Evolutionary conservation across 768 basidiomycete species (phyloP), one percentile per base, ranked within the genome.

Genomic region (Mycena filopes): DNA sequence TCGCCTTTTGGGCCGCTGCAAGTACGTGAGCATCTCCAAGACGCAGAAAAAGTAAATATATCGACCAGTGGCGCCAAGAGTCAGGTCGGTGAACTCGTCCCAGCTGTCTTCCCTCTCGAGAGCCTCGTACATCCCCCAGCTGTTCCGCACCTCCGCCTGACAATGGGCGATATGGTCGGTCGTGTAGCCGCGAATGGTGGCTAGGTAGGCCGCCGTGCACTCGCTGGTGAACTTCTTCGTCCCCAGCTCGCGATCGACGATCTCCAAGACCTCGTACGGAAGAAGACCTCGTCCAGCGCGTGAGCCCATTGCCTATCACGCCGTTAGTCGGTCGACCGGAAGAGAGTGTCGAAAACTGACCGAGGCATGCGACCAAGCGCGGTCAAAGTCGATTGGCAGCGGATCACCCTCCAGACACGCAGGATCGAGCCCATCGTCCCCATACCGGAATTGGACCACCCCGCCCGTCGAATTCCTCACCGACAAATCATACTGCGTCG

Each of bases 351-450:
- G 41, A 40, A 10, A 31, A 72, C 84, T 71, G 74, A 93, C 95
- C 73, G 83, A 82, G 60, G 95, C 91, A 79, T 98, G 96, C 40
- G 79, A 87, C 91, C 96, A 94, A 28, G 93, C 90, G 53, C 98
- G 86, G 49, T 88, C 84, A 66, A 95, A 92, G 68, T 98, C 96
- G 60, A 98, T 87, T 2, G 98, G 98, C 68, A 93, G 92, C 11
- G 94, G 93, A 70, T 98, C 98, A 40, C 96, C 96, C 78, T 99
- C 98, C 29, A 99, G 83, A 72, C 93, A 95, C 48, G 95, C 96
- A 1, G 98, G 98, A 76, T 99, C 98, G 36, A 99, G 83, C 54
- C 95, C 96, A 74, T 99, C 98, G 72, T 98, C 96, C 33, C 98
- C 98, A 70, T 98, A 99, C 31, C 85, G 84, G 80, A 99, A 99